Base-by-base conservation (phyloP, 2,329 filamentous ascomycete genomes). In the Diaporthe batatas region DNA sequence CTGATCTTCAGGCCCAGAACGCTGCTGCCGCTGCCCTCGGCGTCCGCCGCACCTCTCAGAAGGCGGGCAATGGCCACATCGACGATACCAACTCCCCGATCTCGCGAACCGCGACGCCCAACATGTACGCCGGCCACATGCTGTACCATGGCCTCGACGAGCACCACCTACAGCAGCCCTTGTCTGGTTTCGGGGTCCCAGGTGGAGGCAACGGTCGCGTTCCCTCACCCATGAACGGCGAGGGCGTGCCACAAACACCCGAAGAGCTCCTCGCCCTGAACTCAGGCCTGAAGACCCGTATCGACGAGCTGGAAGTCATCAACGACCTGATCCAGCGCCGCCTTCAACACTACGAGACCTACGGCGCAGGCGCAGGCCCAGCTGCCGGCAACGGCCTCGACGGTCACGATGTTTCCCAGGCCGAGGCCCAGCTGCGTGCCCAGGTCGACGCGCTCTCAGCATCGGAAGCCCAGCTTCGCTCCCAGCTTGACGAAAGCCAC, bases 261-360 rank as follows among this genome's bases (percentile, higher is more conserved):
- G 94, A 98, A 79, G 91, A 93, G 74, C 88, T 97, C 32, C 86
- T 94, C 68, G 92, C 92, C 1, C 90, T 92, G 75, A 98, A 97
- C 81, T 93, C 93, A 6, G 92, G 91, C 67, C 87, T 98, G n/a
- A 97, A 97, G 84, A 99, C 96, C 0, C 92, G 96, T 54, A 96
- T 99, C 44, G 96, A 92, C 77, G 96, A 99, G 82, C 88, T 99
- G 32, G 96, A 99, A 81, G 90, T 99, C 68, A 98, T 99, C 85
- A 98, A 95, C 78, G 93, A 93, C 79, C 86, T 95, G 57, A 95
- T 94, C 81, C 88, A 92, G 67, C 92, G 92, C 49, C 90, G 92
- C 14, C 91, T 98, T 53, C 82, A 91, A 80, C 88, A 94, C 80
- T 86, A 94, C 11, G 92, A 94, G 80, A 86, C 88, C 72, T 90